A percentile compares a stretch with the other conserved stretches of the same genome.
Conservation (phyloP, 805 yeast species). For the Hanseniaspora thailandica region DNA sequence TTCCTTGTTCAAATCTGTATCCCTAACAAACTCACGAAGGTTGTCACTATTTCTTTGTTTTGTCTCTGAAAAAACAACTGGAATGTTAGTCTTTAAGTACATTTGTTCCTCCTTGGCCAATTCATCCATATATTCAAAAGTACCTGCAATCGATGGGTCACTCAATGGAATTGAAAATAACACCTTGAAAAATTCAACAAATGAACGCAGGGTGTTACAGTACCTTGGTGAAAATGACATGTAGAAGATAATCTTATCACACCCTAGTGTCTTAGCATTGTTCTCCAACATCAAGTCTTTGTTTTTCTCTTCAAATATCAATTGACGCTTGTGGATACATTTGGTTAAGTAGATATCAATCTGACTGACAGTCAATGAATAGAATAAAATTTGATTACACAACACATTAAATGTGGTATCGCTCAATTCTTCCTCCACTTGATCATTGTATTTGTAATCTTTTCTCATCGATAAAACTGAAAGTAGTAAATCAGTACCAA, state of each 20-base stretch:
- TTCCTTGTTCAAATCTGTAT: not conserved
- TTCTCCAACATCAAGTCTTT: not conserved
- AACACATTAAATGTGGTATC: not conserved
- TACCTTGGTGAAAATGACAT: slow-evolving; percentile 6
- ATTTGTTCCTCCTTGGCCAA: not conserved
- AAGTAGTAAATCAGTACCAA: not conserved
- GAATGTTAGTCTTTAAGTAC: not conserved
- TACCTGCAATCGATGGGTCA: not conserved
- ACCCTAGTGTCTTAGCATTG: slow-evolving; percentile 2
- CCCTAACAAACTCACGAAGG: slow-evolving; percentile 1
- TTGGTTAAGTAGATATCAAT: slow-evolving; percentile 1
- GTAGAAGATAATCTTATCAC: slow-evolving; percentile 7
- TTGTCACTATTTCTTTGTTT: not conserved
- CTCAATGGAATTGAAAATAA: not conserved
- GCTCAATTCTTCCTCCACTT: not conserved
- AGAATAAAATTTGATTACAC: slow-evolving; percentile 6
- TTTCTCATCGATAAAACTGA: slow-evolving; percentile 5
- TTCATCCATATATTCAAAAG: slow-evolving; percentile 5
- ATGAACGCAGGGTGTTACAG: not conserved
- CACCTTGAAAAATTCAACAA: slow-evolving; percentile 9
- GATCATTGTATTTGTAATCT: not conserved
- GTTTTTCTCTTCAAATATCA: slow-evolving; percentile 3
- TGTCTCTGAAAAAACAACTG: not conserved
- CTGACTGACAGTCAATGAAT: slow-evolving; percentile 2
- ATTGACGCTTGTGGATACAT: slow-evolving; percentile 4